Percentiles rank a stretch among this genome's conserved stretches.
These are phyloP conservation scores for Gremmenia infestans DNA, from an alignment of 2,329 filamentous ascomycete species.

Conservation along the genomic window DNA sequence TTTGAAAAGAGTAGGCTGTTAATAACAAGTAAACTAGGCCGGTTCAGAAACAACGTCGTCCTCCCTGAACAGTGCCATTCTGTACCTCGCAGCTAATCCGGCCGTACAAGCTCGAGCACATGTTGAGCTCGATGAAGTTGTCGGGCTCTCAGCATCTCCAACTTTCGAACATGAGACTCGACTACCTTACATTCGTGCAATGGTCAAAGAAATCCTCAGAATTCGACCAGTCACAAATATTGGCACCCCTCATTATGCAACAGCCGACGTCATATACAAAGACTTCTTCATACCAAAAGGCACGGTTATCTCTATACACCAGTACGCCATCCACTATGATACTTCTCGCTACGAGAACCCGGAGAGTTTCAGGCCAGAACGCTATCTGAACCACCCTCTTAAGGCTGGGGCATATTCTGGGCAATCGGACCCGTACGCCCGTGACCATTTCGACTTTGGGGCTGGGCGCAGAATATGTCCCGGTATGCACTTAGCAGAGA, in stretches of 20 bases:
- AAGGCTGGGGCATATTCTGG: constrained; percentile 33
- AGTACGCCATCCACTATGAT: constrained; percentile 35
- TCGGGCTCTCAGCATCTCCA: constrained; percentile 41
- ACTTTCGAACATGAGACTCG: constrained; percentile 38
- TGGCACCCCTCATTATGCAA: constrained; percentile 49
- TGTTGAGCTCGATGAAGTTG: constrained; percentile 42
- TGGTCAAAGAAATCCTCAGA: constrained; percentile 43
- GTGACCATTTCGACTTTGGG: constrained; percentile 34
- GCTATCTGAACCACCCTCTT: constrained; percentile 25
- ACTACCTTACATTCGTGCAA: constrained; percentile 39
- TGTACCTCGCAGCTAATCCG: neutral
- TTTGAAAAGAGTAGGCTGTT: neutral
- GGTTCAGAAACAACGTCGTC: constrained; percentile 31
- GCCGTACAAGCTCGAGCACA: constrained; percentile 41
- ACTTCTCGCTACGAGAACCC: constrained; percentile 36
- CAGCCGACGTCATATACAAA: constrained; percentile 49
- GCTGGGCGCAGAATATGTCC: constrained; percentile 46
- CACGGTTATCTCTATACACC: constrained; percentile 33
- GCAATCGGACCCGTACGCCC: constrained; percentile 47
- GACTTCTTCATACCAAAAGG: constrained; percentile 45
- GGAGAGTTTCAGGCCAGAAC: constrained; percentile 39
- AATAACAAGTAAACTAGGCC: constrained; percentile 33
- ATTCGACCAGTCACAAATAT: constrained; percentile 41
- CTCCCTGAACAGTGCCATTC: constrained; percentile 7
- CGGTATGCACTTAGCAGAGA: constrained; percentile 40